Conservation (phyloP, 176 grass and related monocot genomes). For the Rhynchospora pubera region DNA sequence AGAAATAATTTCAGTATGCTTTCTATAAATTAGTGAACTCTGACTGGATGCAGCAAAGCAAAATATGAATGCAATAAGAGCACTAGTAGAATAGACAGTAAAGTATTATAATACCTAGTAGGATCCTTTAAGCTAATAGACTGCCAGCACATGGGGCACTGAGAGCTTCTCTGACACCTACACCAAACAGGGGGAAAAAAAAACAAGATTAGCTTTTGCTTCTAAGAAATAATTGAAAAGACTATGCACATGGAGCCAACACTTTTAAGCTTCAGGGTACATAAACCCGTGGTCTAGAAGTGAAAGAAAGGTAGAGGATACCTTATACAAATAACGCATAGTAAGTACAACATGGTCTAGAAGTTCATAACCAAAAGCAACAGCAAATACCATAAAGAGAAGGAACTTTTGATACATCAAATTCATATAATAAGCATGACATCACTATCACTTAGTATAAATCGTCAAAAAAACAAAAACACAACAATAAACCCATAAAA, state of each 20-base stretch:
- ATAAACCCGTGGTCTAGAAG: too few species aligned
- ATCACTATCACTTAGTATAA: background rate
- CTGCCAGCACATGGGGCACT: constrained; percentile 96
- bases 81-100: background rate
- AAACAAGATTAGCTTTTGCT: background rate
- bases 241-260: background rate
- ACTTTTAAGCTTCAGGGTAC: background rate
- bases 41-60: background rate
- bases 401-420: background rate
- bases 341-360: background rate
- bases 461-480: background rate
- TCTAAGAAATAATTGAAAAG: background rate
- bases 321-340: background rate
- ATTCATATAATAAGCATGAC: background rate
- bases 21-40: background rate
- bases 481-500: background rate
- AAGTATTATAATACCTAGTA: constrained; percentile 38
- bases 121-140: constrained; percentile 87
- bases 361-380: background rate
- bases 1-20: background rate
- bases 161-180: constrained; percentile 98
- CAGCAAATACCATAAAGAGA: background rate
- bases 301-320: background rate
- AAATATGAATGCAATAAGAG: background rate
- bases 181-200: background rate